These are phyloP conservation scores for Cavenderia fasciculata DNA, from an alignment of 78 protist genomes.

Conservation along the genomic window DNA sequence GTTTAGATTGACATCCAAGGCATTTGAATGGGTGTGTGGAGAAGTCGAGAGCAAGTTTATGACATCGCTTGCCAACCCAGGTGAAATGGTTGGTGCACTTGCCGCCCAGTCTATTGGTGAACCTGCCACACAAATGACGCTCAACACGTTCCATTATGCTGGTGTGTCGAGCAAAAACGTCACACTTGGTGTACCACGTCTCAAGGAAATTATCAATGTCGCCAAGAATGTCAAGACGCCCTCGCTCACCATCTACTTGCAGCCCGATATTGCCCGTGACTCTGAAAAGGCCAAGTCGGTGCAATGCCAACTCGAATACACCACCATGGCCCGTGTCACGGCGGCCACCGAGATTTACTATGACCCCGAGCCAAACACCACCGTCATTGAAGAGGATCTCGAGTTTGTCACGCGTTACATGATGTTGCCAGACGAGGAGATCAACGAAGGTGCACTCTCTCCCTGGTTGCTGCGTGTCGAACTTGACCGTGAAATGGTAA, in stretches of 20 bases:
- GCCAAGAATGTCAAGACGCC: constrained; percentile 95
- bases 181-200: constrained; percentile 98
- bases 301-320: constrained; percentile 89
- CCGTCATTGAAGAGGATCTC: constrained; percentile 91
- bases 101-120: constrained; percentile 99
- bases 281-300: constrained; percentile 73
- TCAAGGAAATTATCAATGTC: constrained; percentile 98
- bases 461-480: constrained; percentile 95
- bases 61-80: constrained; percentile 90
- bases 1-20: constrained; percentile 84
- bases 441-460: constrained; percentile 30
- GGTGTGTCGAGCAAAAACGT: constrained; percentile 99
- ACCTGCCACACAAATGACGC: constrained; percentile 99
- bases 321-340: constrained; percentile 87
- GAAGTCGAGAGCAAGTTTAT: constrained; percentile 93
- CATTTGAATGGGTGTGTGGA: constrained; percentile 96
- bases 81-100: constrained; percentile 96
- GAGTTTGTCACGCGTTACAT: constrained; percentile 84
- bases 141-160: constrained; percentile 99
- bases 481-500: constrained; percentile 83
- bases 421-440: constrained; percentile 51
- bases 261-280: constrained; percentile 38
- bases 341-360: constrained; percentile 92
- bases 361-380: constrained; percentile 94
- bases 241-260: constrained; percentile 87